Conservation (phyloP, 169 alveolate genomes). For the Cryptosporidium muris region DNA sequence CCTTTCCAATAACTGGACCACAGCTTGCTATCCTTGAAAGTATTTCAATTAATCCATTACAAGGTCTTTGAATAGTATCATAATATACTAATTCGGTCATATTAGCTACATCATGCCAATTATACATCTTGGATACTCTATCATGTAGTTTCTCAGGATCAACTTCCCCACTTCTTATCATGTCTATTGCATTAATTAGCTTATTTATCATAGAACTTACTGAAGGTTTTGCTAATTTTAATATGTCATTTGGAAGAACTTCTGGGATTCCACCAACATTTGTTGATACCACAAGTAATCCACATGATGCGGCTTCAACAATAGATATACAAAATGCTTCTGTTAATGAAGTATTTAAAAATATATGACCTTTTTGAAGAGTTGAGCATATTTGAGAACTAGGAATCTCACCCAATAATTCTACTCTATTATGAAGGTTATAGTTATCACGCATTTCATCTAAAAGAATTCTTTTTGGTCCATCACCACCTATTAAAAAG, state of each 20-base stretch:
- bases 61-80: slow-evolving; percentile 15
- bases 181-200: slow-evolving; percentile 81
- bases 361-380: slow-evolving; percentile 96
- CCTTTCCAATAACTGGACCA: slow-evolving; percentile 73
- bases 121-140: slow-evolving; percentile 79
- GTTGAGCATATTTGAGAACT: slow-evolving; percentile 92
- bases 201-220: slow-evolving; percentile 79
- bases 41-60: slow-evolving; percentile 61
- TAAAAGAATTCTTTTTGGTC: slow-evolving; percentile 91
- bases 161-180: slow-evolving; percentile 76
- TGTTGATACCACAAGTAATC: slow-evolving; percentile 95
- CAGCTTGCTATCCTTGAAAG: slow-evolving; percentile 64
- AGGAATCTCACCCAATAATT: slow-evolving; percentile 92
- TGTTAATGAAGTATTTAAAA: slow-evolving; percentile 96
- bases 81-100: slow-evolving; percentile 84
- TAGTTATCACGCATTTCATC: slow-evolving; percentile 93
- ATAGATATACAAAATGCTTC: slow-evolving; percentile 99
- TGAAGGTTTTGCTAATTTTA: slow-evolving; percentile 84
- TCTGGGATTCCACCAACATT: slow-evolving; percentile 99
- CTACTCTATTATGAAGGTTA: slow-evolving; percentile 91
- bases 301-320: slow-evolving; percentile 99
- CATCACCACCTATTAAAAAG: slow-evolving; percentile 96
- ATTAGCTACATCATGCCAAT: slow-evolving; percentile 86
- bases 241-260: slow-evolving; percentile 86
- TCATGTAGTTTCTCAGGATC: slow-evolving; percentile 81